phyloP scores from a whole-genome alignment of 2,329 filamentous ascomycete species.

The Aureobasidium musti region DNA sequence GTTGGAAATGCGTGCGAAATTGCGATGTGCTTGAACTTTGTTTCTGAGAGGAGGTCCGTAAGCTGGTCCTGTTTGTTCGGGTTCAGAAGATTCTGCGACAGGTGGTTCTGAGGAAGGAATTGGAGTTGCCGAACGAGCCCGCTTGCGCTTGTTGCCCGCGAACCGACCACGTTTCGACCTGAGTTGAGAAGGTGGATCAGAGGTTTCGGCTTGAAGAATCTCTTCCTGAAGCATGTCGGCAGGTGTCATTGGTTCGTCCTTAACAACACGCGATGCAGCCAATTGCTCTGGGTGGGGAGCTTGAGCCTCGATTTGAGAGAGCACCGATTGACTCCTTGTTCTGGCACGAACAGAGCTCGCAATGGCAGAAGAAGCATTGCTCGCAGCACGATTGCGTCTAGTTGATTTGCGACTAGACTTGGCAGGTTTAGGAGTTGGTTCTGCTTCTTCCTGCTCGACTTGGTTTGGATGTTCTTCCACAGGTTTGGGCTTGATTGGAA shows the following conservation, averaged over 20 bases:
- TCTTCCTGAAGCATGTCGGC: constrained; percentile 39
- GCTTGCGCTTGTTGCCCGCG: constrained; percentile 46
- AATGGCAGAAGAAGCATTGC: constrained; percentile 51
- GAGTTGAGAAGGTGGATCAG: constrained; percentile 35
- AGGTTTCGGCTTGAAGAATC: constrained; percentile 33
- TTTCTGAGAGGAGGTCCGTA: constrained; percentile 33
- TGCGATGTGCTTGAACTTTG: constrained; percentile 50
- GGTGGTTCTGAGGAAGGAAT: constrained; percentile 22
- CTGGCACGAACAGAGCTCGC: constrained; percentile 48
- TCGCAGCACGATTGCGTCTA: constrained; percentile 41
- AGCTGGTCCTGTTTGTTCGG: not conserved
- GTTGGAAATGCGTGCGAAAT: constrained; percentile 52
- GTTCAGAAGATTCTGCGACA: not conserved
- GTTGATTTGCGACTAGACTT: constrained; percentile 27
- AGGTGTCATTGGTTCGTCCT: constrained; percentile 52
- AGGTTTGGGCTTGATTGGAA: not conserved
- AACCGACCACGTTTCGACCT: constrained; percentile 33
- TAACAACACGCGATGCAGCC: constrained; percentile 45
- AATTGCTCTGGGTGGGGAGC: constrained; percentile 45
- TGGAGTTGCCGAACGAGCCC: constrained; percentile 37
- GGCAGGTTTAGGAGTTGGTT: constrained; percentile 15
- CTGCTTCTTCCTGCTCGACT: not conserved
- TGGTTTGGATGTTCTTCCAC: not conserved
- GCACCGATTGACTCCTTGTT: constrained; percentile 53
- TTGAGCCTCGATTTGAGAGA: constrained; percentile 49